A percentile compares a stretch with the other conserved stretches of the same genome.
Conservation (phyloP, 306 rosid species). For the Senna siamea region DNA sequence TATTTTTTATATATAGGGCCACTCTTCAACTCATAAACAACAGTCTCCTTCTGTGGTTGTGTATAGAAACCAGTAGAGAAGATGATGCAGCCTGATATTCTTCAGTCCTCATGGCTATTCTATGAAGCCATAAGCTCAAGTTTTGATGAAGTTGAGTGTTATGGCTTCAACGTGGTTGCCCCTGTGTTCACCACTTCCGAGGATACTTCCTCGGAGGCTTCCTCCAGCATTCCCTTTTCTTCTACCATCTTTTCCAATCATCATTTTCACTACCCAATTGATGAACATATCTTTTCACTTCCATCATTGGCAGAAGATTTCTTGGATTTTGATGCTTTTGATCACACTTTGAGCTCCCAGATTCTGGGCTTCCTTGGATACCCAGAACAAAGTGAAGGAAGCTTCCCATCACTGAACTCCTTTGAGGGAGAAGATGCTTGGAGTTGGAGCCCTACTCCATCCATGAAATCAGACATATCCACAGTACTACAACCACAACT, state of each 20-base stretch:
- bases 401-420: constrained; percentile 41
- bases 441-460: constrained; percentile 60
- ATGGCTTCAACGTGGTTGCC: constrained; percentile 40
- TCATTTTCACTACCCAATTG: constrained; percentile 28
- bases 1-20: too few species aligned
- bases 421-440: constrained; percentile 40
- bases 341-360: constrained; percentile 24
- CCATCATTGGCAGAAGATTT: constrained; percentile 44
- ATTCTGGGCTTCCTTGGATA: constrained; percentile 21
- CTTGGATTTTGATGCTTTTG: constrained; percentile 47
- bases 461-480: constrained; percentile 51
- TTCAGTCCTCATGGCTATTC: constrained; percentile 45
- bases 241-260: constrained; percentile 40
- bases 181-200: too few species aligned
- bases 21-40: neutral
- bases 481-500: constrained; percentile 33
- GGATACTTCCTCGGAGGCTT: too few species aligned
- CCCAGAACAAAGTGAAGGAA: constrained; percentile 51
- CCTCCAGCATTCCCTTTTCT: neutral
- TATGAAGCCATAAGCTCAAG: constrained; percentile 37
- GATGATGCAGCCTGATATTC: constrained; percentile 48
- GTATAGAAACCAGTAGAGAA: neutral
- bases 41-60: neutral
- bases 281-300: constrained; percentile 43
- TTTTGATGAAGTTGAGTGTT: constrained; percentile 43